Evolutionary conservation across 2,329 filamentous ascomycete species (phyloP), one percentile per base, ranked within the genome.

Genomic region (Hawksworthiomyces lignivorus): DNA sequence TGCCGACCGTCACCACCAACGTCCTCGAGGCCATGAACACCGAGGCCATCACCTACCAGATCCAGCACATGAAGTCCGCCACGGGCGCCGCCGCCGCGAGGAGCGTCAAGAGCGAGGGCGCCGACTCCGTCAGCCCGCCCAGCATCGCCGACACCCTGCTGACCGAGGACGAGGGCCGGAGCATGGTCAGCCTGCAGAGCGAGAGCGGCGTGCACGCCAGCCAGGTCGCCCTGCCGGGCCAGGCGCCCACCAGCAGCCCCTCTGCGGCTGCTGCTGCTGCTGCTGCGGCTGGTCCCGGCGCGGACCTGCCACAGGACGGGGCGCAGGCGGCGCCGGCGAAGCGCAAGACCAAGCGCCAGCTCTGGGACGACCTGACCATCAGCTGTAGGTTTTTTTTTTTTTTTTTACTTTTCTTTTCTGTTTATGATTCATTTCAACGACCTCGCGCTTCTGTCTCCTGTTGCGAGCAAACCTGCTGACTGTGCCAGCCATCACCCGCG

Each of bases 291-390:
- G 12, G 43, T 42, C 18, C 40, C 33, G 4, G 52, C 52, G 56
- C 54, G 7, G 60, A 54, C 7, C 49, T 41, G 5, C 33, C 45
- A 10, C 50, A 50, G 27, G 49, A 50, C 20, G 42, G 39, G n/a
- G 2, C 22, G 42, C 46, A 29, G 48, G 47, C 20, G 43, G 36
- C 26, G 24, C 19, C 17, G 28, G 38, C 46, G 53, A 65, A 39
- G 63, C 56, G 50, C 61, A 89, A 83, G 66, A 87, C 81, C 47
- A 97, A 97, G 73, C 78, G 86, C 37, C 89, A 97, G 66, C 70
- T 98, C 33, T 98, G 92, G 92, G 89, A 94, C 61, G 90, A 98
- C 58, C 76, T 98, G 62, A 96, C 94, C 57, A 95, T 97, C 52
- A 88, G 83, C 65, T 89, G 88, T 94, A 66, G 59, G 83, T 69